phyloP scores from a whole-genome alignment of 495 filamentous ascomycete genomes.

The Apiosordaria backusii region DNA sequence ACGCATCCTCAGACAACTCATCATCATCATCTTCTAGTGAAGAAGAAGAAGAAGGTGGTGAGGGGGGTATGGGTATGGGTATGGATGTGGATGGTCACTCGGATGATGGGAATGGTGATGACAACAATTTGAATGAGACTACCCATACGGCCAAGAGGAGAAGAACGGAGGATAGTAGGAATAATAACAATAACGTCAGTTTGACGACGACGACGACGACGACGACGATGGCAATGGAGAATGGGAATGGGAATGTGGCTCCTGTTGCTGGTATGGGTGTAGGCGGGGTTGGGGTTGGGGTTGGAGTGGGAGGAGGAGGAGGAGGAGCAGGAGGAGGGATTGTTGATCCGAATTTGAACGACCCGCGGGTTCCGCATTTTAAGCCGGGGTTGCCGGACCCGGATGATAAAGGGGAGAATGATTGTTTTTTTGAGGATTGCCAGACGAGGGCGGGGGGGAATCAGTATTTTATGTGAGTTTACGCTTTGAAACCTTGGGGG shows the following conservation, averaged over 20 bases:
- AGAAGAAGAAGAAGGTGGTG: background rate
- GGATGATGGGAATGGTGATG: background rate
- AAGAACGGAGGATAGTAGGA: background rate
- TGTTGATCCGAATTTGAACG: background rate
- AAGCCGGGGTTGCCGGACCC: slow-evolving; percentile 1
- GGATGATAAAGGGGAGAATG: slow-evolving; percentile 12
- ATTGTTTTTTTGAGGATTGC: slow-evolving; percentile 15
- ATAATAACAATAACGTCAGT: no score
- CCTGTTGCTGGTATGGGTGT: background rate
- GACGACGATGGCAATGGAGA: background rate
- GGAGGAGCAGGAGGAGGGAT: background rate
- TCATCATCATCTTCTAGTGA: no score
- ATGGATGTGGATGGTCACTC: no score
- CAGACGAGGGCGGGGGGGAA: background rate
- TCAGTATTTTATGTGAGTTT: slow-evolving; percentile 13
- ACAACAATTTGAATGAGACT: background rate
- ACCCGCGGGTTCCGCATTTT: slow-evolving; percentile 3
- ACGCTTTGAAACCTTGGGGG: background rate
- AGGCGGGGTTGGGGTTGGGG: background rate
- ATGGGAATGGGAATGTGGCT: background rate
- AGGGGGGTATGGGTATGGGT: no score
- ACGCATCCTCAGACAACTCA: no score
- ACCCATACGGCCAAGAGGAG: background rate
- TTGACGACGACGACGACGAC: no score
- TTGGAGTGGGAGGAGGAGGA: background rate